Base-by-base conservation (phyloP, 148 eudicot genomes). In the Bassia scoparia region DNA sequence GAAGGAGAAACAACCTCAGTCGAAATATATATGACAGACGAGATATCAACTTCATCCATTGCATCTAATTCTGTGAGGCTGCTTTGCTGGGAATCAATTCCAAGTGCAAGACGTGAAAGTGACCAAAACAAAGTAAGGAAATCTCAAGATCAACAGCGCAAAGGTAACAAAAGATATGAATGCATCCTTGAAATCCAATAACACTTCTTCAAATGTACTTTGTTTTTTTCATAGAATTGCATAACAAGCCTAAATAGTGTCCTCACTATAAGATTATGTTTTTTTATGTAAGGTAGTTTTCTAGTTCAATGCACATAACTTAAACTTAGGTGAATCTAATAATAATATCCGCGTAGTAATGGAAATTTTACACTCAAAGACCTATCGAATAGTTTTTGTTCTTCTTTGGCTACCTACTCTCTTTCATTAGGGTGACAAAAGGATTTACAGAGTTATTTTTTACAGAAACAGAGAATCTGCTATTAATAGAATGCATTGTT, bases 11-110 rank as follows among this genome's bases (percentile, higher is more conserved):
- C 82, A 78, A 95, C 99, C 97, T 86, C 89, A 73, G 49, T 74
- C 65, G 92, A 84, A 95, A 90, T 59, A 89, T 71, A 76, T 78
- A 87, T 30, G 86, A 68, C 44, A 95, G 84, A 69, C 99, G 97
- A 72, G 78, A 75, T 62, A 77, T 81, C 83, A 95, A 83, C 78
- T 88, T n/a, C 93, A 77, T 87, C 86, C 77, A 75, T 80, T 65
- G 97, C 82, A 79, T 95, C 86, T 80, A 81, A 65, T 29, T 72
- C 73, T 49, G 89, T 70, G 46, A 85, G 83, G 78, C 60, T 71
- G 76, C 72, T 77, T 49, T 81, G 69, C 24, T 72, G 71, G 44
- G 79, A 70, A 76, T 79, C 67, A 82, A 90, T 83, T 31, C 92
- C 95, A 37, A 95, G 77, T 95, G 94, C 86, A 83, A 81, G 38